phyloP scores from a whole-genome alignment of 169 alveolate genomes.

The Cryptosporidium parvum region DNA sequence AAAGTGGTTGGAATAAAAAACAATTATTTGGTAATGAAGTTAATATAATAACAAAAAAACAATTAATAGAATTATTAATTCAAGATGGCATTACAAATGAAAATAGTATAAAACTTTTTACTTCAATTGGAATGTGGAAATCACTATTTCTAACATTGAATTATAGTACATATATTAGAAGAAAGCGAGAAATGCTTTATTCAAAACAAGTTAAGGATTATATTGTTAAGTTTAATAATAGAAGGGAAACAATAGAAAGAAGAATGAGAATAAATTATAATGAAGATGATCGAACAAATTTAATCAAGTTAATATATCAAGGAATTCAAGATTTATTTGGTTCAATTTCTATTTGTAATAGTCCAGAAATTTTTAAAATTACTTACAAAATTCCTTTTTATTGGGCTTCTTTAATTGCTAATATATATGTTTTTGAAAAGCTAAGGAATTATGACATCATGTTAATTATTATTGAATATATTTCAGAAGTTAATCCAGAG shows the following conservation, averaged over 20 bases:
- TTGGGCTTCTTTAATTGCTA: slow-evolving; percentile 43
- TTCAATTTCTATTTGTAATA: not conserved
- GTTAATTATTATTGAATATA: slow-evolving; percentile 42
- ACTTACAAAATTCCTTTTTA: slow-evolving; percentile 42
- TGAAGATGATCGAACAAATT: slow-evolving; percentile 17
- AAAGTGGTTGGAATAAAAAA: not conserved
- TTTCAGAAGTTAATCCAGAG: slow-evolving; percentile 57
- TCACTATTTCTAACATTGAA: slow-evolving; percentile 52
- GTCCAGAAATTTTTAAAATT: not conserved
- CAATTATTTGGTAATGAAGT: slow-evolving; percentile 11
- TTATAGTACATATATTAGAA: slow-evolving; percentile 36
- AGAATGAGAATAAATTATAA: not conserved
- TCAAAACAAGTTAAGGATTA: slow-evolving; percentile 32
- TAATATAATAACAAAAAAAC: slow-evolving; percentile 8
- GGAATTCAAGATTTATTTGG: slow-evolving; percentile 25
- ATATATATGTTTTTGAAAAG: slow-evolving; percentile 24
- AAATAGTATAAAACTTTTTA: slow-evolving; percentile 4
- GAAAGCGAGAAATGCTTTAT: slow-evolving; percentile 52
- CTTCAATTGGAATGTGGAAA: slow-evolving; percentile 67
- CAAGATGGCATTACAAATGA: slow-evolving; percentile 13
- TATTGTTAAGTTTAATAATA: slow-evolving; percentile 5
- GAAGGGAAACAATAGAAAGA: slow-evolving; percentile 38
- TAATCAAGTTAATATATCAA: slow-evolving; percentile 10
- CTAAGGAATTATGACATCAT: not conserved
- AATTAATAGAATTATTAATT: slow-evolving; percentile 1